Conservation (phyloP, 2,329 filamentous ascomycete genomes). For the Epichloe hybrida region DNA sequence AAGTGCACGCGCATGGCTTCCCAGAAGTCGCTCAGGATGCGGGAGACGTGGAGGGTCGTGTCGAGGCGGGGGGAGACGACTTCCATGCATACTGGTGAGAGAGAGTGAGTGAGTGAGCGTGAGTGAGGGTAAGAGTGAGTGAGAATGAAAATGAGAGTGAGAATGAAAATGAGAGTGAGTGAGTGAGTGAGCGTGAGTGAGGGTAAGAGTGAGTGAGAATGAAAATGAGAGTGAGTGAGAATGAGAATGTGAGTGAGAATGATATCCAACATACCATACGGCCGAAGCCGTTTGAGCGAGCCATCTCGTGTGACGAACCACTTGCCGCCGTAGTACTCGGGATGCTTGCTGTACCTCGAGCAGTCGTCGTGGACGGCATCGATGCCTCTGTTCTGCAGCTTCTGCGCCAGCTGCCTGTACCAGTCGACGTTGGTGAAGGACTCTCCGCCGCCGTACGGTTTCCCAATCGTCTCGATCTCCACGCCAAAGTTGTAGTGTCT, state of each 20-base stretch:
- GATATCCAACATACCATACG: slow-evolving; percentile 16
- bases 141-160: neutral
- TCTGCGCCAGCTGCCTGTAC: slow-evolving; percentile 26
- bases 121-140: neutral
- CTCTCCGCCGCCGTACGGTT: slow-evolving; percentile 23
- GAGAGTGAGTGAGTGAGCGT: neutral
- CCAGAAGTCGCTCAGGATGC: slow-evolving; percentile 26
- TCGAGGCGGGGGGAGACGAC: slow-evolving; percentile 26
- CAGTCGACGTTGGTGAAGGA: slow-evolving; percentile 26
- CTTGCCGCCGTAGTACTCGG: slow-evolving; percentile 28
- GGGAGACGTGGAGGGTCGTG: slow-evolving; percentile 19
- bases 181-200: neutral
- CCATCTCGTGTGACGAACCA: slow-evolving; percentile 29
- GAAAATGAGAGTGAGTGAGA: neutral
- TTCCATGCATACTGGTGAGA: slow-evolving; percentile 25
- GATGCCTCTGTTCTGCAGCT: slow-evolving; percentile 24
- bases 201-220: neutral
- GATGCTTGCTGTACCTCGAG: slow-evolving; percentile 26
- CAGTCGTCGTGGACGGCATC: slow-evolving; percentile 24
- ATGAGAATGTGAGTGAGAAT: neutral
- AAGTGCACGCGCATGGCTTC: slow-evolving; percentile 29
- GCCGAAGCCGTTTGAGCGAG: slow-evolving; percentile 23
- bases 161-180: neutral
- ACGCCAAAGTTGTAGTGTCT: slow-evolving; percentile 27
- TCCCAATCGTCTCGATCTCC: slow-evolving; percentile 25